Evolutionary conservation across 1,139 yeast species (phyloP).

Genomic region (Kodamaea alishanica): DNA sequence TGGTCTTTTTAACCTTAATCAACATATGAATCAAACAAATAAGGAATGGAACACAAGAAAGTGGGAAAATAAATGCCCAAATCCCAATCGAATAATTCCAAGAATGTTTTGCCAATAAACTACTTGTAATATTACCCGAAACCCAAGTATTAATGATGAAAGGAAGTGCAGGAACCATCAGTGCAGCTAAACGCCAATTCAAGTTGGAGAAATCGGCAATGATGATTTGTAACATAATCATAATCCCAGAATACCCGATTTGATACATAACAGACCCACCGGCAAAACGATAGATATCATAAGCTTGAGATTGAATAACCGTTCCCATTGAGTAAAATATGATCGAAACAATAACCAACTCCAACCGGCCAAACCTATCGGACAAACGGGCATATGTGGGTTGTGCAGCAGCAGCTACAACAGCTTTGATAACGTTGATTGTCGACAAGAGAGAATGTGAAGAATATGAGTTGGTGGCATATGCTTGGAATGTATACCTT

Average conservation of each 20-base stretch:
- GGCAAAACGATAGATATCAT: conserved; percentile 60
- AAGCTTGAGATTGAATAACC: conserved; percentile 64
- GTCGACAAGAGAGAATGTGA: conserved; percentile 63
- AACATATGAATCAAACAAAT: conserved; percentile 54
- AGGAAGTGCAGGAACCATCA: conserved; percentile 66
- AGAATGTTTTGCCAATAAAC: conserved; percentile 20
- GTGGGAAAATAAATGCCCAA: conserved; percentile 77
- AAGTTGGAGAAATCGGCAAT: conserved; percentile 64
- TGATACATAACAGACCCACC: conserved; percentile 73
- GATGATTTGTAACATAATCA: conserved; percentile 52
- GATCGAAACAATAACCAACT: conserved; percentile 50
- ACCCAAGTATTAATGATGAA: conserved; percentile 77
- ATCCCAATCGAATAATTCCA: conserved; percentile 79
- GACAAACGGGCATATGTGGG: conserved; percentile 67
- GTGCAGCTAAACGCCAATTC: conserved; percentile 65
- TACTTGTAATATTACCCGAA: conserved; percentile 50
- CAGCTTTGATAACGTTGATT: conserved; percentile 57
- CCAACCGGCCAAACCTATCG: conserved; percentile 68
- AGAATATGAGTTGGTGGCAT: conserved; percentile 56
- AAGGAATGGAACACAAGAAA: conserved; percentile 56
- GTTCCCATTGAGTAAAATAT: conserved; percentile 68
- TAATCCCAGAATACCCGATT: conserved; percentile 65
- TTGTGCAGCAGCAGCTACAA: conserved; percentile 70
- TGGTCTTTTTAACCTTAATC: conserved; percentile 47
- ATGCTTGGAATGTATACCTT: conserved; percentile 46